phyloP scores from a whole-genome alignment of 2,329 filamentous ascomycete genomes.

The Calonectria henricotiae region DNA sequence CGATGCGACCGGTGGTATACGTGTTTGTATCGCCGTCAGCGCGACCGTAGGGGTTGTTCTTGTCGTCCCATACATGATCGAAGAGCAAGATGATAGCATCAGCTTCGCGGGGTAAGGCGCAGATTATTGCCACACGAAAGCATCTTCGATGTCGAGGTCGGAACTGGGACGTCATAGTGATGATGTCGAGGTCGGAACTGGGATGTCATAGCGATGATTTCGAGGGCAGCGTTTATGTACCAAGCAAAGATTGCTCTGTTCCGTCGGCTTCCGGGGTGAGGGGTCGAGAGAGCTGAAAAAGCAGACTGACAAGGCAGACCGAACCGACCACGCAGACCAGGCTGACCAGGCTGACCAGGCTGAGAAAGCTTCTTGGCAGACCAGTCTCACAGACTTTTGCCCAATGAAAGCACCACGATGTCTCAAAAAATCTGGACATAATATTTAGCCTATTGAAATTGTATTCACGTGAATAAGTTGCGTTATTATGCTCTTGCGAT shows the following conservation, averaged over 20 bases:
- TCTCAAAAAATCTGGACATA: neutral
- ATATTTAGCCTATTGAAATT: too few relatives aligned
- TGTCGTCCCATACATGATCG: slow-evolving; percentile 3
- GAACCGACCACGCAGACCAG: neutral
- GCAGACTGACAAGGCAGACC: neutral
- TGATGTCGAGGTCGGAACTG: neutral
- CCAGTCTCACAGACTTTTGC: neutral
- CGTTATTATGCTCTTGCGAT: too few relatives aligned
- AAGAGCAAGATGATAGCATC: slow-evolving; percentile 14
- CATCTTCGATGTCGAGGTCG: neutral
- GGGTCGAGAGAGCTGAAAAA: neutral
- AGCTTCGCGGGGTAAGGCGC: slow-evolving; percentile 26
- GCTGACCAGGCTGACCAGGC: neutral
- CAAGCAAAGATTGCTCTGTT: neutral
- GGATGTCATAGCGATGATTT: neutral
- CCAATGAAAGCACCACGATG: neutral
- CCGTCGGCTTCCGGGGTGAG: neutral
- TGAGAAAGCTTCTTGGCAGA: neutral
- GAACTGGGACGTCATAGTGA: neutral
- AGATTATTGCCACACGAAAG: slow-evolving; percentile 28
- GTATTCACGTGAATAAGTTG: neutral
- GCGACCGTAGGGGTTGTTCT: neutral
- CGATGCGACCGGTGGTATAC: slow-evolving; percentile 51
- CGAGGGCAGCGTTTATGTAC: too few relatives aligned
- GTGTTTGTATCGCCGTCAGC: neutral